These are phyloP conservation scores for Ophiocordyceps australis DNA, from an alignment of 2,329 filamentous ascomycete species.

Conservation along the genomic window DNA sequence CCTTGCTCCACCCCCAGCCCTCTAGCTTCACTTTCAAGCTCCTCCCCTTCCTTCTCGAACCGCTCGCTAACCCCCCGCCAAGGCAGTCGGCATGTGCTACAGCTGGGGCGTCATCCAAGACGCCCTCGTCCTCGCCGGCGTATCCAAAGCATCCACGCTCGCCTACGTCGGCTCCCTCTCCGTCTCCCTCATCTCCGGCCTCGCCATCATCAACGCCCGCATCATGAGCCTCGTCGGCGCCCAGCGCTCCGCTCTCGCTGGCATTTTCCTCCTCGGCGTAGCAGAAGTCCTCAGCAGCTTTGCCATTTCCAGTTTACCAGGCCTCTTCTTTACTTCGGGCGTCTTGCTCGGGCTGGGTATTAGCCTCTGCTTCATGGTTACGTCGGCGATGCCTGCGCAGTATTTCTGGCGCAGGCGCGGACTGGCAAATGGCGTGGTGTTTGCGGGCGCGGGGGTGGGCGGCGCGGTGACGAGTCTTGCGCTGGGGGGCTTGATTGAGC, in stretches of 20 bases:
- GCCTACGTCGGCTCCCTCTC: slow-evolving; percentile 39
- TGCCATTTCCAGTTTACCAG: slow-evolving; percentile 10
- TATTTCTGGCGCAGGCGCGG: slow-evolving; percentile 31
- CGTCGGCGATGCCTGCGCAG: slow-evolving; percentile 25
- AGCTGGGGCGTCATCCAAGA: slow-evolving; percentile 43
- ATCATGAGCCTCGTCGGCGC: slow-evolving; percentile 30
- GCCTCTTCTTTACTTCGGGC: slow-evolving; percentile 9
- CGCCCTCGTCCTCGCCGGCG: slow-evolving; percentile 27
- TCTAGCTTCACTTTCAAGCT: too few relatives aligned
- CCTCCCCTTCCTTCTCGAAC: too few relatives aligned
- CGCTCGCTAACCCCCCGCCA: too few relatives aligned
- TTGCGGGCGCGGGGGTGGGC: slow-evolving; percentile 29
- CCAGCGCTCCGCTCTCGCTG: slow-evolving; percentile 24
- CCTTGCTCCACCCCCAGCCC: too few relatives aligned
- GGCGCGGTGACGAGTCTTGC: slow-evolving; percentile 26
- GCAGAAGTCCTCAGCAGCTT: slow-evolving; percentile 26
- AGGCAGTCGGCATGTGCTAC: slow-evolving; percentile 34
- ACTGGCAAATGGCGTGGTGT: slow-evolving; percentile 29
- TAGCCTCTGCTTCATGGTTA: slow-evolving; percentile 11
- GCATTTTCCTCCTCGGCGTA: slow-evolving; percentile 28
- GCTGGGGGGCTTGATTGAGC: slow-evolving; percentile 21
- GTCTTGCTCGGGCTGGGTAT: slow-evolving; percentile 8
- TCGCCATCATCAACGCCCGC: slow-evolving; percentile 32
- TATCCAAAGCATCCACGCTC: slow-evolving; percentile 30
- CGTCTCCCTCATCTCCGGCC: slow-evolving; percentile 27